Conservation (phyloP, 176 grass and related monocot genomes). For the Lolium perenne region DNA sequence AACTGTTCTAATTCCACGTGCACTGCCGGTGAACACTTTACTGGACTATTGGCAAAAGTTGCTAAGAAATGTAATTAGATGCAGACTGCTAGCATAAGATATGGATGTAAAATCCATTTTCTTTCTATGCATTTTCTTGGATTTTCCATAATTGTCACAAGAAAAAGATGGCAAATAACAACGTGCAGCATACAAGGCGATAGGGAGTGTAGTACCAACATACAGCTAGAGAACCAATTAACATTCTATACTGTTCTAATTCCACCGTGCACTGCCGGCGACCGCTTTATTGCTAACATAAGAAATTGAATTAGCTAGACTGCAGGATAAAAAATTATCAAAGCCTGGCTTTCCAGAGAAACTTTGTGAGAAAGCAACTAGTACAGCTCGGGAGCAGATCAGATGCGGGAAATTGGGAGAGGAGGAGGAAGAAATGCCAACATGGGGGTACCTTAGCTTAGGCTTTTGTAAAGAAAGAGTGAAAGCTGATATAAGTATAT, state of each 20-base stretch:
- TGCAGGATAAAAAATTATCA: neutral
- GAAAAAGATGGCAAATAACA: neutral
- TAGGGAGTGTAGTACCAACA: no score
- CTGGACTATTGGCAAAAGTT: slow-evolving; percentile 19
- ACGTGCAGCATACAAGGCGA: neutral
- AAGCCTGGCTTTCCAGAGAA: neutral
- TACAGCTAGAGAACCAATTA: neutral
- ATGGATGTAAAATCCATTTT: no score
- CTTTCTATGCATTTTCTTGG: neutral
- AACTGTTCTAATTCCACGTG: slow-evolving; percentile 28
- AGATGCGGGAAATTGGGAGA: neutral
- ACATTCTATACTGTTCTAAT: neutral
- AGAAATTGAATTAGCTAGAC: neutral
- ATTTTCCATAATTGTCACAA: neutral
- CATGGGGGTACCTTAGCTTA: neutral
- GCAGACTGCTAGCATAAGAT: neutral
- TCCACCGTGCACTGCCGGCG: slow-evolving; percentile 24
- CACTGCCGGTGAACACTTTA: slow-evolving; percentile 13
- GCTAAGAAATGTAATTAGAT: neutral
- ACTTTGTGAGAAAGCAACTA: slow-evolving; percentile 47
- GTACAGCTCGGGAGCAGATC: slow-evolving; percentile 33
- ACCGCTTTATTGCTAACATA: slow-evolving; percentile 18
- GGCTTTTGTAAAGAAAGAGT: neutral
- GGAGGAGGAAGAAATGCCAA: neutral
- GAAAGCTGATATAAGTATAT: neutral